Base-by-base conservation (phyloP, 2,329 filamentous ascomycete species). In the Dactylellina sp. region DNA sequence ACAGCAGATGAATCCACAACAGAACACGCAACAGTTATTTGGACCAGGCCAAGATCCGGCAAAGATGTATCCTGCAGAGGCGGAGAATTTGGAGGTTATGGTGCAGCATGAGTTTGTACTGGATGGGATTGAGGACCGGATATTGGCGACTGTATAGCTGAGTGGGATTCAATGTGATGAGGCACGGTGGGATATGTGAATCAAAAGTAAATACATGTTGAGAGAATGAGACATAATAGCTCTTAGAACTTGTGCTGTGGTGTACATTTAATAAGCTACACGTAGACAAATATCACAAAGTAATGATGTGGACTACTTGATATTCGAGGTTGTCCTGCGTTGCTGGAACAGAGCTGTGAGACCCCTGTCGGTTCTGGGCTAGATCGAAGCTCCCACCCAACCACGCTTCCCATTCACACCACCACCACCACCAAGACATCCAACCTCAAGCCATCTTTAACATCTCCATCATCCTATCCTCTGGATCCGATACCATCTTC, bases 51-150 rank as follows among this genome's bases (percentile, higher is more conserved):
- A 95, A 79, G 96, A 99, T 80, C 92, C 93, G 0, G 91, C 98
- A 82, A 99, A 99, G 85, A 87, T 97, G 81, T 99, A 97, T 82
- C 85, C 90, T 81, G 91, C 85, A 50, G 95, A 99, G 83, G 91
- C 91, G 1, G 95, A 99, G 85, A 99, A 99, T 82, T 82, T 99
- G 75, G 93, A 96, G 78, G 95, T 99, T 22, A 86, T 96, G 79
- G 77, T 76, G 22, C 93, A 97, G 81, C 94, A 98, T 82, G 91
- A 92, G 80, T 97, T 91, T 79, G 92, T 97, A 76, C 83, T 98
- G 71, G 91, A 96, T 78, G 90, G 90, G 16, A 89, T 97, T 68
- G 93, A 97, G 83, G 87, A 93, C 79, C 88, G 95, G 80, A 83
- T 99, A 71, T 83, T 98, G 79, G 70, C 55, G n/a, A 66, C 55